These are phyloP conservation scores for Ganoderma resinaceum DNA, from an alignment of 1,284 basidiomycete genomes.

Conservation along the genomic window DNA sequence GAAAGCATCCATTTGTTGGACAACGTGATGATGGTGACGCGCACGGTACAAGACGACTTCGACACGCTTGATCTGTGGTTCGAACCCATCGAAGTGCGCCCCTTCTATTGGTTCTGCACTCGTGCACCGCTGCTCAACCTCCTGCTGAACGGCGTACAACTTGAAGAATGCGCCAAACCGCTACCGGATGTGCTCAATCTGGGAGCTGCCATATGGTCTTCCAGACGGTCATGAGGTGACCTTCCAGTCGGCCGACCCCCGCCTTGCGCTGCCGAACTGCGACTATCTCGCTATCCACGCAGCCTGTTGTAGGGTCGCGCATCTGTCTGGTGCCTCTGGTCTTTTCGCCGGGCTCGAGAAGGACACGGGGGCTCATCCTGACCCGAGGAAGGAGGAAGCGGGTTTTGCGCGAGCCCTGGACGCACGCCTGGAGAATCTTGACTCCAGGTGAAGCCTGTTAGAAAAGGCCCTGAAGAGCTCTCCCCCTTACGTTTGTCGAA, in stretches of 20 bases:
- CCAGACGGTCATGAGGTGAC: neutral
- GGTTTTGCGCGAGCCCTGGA: neutral
- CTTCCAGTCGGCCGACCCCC: neutral
- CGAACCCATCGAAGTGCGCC: neutral
- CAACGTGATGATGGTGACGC: neutral
- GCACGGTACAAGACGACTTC: neutral
- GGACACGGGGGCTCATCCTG: neutral
- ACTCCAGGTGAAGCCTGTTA: neutral
- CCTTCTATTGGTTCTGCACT: neutral
- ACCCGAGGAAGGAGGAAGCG: neutral
- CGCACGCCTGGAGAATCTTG: neutral
- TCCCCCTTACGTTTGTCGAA: neutral
- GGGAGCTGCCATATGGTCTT: neutral
- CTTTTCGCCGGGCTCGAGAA: neutral
- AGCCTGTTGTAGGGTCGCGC: neutral
- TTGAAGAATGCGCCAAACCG: neutral
- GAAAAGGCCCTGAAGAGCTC: neutral
- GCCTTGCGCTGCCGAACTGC: neutral
- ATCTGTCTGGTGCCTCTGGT: neutral
- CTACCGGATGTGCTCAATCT: neutral
- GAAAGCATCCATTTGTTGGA: neutral
- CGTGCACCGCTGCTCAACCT: neutral
- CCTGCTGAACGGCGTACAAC: neutral
- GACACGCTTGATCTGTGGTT: neutral
- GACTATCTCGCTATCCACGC: neutral